Conservation (phyloP, 768 basidiomycete species). For the Thelephora ganbajun region DNA sequence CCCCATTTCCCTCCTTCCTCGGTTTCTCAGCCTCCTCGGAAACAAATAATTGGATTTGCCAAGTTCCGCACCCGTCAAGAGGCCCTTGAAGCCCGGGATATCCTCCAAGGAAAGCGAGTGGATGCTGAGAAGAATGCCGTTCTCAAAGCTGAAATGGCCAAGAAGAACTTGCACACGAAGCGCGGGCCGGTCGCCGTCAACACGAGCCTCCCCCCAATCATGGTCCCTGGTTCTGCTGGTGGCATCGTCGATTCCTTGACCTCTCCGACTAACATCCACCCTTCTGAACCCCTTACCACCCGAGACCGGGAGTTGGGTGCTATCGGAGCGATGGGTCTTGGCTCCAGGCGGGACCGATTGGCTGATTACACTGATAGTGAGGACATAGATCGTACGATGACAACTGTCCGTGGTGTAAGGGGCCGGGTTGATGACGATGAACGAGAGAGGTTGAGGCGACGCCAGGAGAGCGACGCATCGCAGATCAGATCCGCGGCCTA, state of each 20-base stretch:
- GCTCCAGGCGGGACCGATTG: slow-evolving; percentile 5
- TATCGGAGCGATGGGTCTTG: slow-evolving; percentile 11
- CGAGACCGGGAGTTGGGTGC: slow-evolving; percentile 10
- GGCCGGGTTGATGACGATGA: slow-evolving; percentile 51
- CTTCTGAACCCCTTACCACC: slow-evolving; percentile 8
- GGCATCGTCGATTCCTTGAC: slow-evolving; percentile 8
- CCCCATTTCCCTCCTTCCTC: slow-evolving; percentile 18
- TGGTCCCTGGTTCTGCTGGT: slow-evolving; percentile 7
- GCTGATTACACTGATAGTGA: slow-evolving; percentile 26
- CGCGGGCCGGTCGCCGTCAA: slow-evolving; percentile 53
- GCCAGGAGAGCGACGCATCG: slow-evolving; percentile 39
- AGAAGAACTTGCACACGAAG: slow-evolving; percentile 98
- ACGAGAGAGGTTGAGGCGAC: slow-evolving; percentile 32
- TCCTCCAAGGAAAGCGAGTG: slow-evolving; percentile 78
- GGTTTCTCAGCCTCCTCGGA: slow-evolving; percentile 32
- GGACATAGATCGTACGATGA: slow-evolving; percentile 27
- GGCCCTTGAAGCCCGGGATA: slow-evolving; percentile 77
- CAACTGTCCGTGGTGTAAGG: slow-evolving; percentile 34
- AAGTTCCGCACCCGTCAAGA: slow-evolving; percentile 84
- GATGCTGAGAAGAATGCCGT: slow-evolving; percentile 89
- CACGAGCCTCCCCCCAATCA: slow-evolving; percentile 9
- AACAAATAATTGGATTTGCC: slow-evolving; percentile 97
- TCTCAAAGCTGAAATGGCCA: slow-evolving; percentile 98
- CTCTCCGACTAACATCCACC: slow-evolving; percentile 6
- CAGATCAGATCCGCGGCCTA: slow-evolving; percentile 37